Evolutionary conservation across 73 alveolate genomes (phyloP).

Genomic region (Durusdinium trenchii): DNA sequence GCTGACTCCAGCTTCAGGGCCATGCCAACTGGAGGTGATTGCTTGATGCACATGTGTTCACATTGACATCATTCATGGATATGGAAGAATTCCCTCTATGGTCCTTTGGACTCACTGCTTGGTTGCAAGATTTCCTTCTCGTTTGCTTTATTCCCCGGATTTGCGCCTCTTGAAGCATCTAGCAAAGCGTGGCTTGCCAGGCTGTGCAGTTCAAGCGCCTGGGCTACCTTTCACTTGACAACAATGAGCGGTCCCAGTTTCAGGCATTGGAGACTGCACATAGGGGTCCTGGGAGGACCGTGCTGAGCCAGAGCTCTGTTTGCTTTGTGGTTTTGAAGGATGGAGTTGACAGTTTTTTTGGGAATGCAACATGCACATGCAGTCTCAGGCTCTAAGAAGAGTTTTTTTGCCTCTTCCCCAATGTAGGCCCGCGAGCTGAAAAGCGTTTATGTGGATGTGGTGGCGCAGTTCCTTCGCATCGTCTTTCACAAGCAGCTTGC

Average conservation of each 20-base stretch:
- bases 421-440: constrained; percentile 99
- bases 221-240: constrained; percentile 99
- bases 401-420: background rate
- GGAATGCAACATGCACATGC: too few species aligned
- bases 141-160: background rate
- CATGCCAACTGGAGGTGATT: background rate
- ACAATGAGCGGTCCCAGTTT: constrained; percentile 99
- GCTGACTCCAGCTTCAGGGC: constrained; percentile 96
- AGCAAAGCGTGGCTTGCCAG: background rate
- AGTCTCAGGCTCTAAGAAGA: too few species aligned
- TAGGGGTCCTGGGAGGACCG: background rate
- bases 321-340: too few species aligned
- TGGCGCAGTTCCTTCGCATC: constrained; percentile 77
- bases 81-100: background rate
- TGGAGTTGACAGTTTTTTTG: too few species aligned
- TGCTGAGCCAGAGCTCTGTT: too few species aligned
- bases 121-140: background rate
- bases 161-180: background rate
- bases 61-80: background rate
- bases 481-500: constrained; percentile 46
- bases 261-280: constrained; percentile 97
- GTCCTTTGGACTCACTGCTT: background rate
- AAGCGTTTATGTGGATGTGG: constrained; percentile 96
- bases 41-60: background rate
- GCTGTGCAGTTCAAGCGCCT: constrained; percentile 98